Base-by-base conservation (phyloP, 2,329 filamentous ascomycete species). In the Arthrobotrys musiformis region DNA sequence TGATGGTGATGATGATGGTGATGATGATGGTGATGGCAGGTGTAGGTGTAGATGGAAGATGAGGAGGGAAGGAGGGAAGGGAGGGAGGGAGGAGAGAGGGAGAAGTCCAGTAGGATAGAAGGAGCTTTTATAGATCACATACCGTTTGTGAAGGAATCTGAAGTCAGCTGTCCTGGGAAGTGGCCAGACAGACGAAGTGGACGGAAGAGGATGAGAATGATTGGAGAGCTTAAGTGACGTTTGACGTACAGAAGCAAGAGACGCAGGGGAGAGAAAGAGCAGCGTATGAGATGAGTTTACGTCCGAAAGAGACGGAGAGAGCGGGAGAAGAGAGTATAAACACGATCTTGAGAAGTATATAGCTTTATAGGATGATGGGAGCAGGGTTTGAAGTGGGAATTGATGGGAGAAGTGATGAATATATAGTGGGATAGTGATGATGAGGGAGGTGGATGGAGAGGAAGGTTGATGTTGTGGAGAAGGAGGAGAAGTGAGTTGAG, bases 71-170 rank as follows among this genome's bases (percentile, higher is more conserved):
- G n/a, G n/a, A n/a, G n/a, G n/a, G n/a, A n/a, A n/a, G n/a, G n/a
- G n/a, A n/a, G n/a, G n/a, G 42, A 24, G 42, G 33, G 5, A 30
- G 30, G 17, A 30, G 33, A 56, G 33, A 13, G 17, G 28, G 26
- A 33, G 56, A 35, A 46, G 30, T 4, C 13, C 15, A n/a, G 17
- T n/a, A 40, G 56, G 67, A 35, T 6, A 13, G 26, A 9, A 15
- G 22, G 4, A 40, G 56, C 56, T 72, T 72, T 72, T 64, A 48
- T 72, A 72, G 35, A 19, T 70, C 63, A 22, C 22, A 17, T 42
- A 22, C 37, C 22, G 15, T 50, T 13, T 15, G 60, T 19, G 22
- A 46, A 52, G 44, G 58, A 70, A 44, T 13, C 7, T 61, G 4
- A 5, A 26, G 30, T 35, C 37, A 56, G 63, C 50, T 35, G 30